A percentile compares a stretch with the other conserved stretches of the same genome.
Conservation (phyloP, 495 filamentous ascomycete genomes). For the Aspergillus leporis region DNA sequence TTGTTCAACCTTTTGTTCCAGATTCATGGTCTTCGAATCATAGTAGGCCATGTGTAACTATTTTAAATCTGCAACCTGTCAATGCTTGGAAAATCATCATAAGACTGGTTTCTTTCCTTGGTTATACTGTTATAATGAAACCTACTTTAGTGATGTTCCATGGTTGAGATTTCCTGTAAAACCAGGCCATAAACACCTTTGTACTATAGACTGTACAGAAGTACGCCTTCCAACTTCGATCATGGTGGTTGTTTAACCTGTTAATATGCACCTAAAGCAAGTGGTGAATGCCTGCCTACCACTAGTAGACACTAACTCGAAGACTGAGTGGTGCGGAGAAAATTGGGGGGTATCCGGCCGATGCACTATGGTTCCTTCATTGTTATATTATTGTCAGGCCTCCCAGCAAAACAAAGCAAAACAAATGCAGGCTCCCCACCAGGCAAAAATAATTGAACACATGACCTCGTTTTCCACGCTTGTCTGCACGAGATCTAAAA, state of each 20-base stretch:
- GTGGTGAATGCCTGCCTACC: too few relatives aligned
- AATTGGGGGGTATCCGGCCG: background rate
- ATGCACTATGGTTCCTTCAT: background rate
- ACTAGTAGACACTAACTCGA: background rate
- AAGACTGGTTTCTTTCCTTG: constrained; percentile 1
- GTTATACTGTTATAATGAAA: background rate
- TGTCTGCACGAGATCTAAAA: background rate
- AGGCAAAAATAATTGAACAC: background rate
- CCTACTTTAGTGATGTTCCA: background rate
- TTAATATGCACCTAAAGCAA: too few relatives aligned
- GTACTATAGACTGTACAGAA: background rate
- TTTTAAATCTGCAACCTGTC: background rate
- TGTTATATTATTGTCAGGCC: too few relatives aligned
- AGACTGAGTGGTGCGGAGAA: background rate
- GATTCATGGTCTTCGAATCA: background rate
- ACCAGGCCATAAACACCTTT: background rate
- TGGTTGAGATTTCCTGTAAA: background rate
- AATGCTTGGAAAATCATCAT: background rate
- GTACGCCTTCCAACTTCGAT: background rate
- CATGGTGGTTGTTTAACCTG: background rate
- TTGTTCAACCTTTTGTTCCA: background rate
- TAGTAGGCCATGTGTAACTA: constrained; percentile 1
- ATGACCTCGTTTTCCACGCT: background rate
- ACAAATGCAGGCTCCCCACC: background rate
- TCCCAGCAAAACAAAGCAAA: background rate